phyloP scores from a whole-genome alignment of 2,329 filamentous ascomycete species.

The Colletotrichum cuscutae region DNA sequence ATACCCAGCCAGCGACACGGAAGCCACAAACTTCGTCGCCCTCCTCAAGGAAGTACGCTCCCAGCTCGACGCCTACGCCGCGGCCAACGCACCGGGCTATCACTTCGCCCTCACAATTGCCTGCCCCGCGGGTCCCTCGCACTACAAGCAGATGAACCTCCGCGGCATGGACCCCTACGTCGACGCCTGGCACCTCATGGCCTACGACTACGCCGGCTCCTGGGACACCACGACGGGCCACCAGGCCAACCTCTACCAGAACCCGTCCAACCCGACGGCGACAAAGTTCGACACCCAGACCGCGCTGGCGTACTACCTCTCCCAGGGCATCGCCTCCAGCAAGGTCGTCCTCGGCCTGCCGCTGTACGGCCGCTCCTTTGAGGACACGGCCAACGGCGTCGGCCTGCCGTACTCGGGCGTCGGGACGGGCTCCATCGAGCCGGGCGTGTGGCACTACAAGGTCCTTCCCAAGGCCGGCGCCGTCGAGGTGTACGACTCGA shows the following conservation, averaged over 20 bases:
- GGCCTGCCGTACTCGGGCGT: conserved; percentile 72
- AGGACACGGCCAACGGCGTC: conserved; percentile 69
- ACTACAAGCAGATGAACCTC: conserved; percentile 63
- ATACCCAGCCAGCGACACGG: conserved; percentile 52
- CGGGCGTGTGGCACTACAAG: conserved; percentile 79
- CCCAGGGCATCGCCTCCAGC: conserved; percentile 63
- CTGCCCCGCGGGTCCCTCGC: conserved; percentile 56
- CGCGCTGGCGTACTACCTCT: conserved; percentile 72
- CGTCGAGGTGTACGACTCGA: conserved; percentile 64
- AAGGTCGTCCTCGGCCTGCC: conserved; percentile 84
- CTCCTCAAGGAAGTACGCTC: conserved; percentile 55
- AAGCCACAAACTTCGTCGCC: conserved; percentile 54
- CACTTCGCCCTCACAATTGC: conserved; percentile 64
- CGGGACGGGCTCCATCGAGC: conserved; percentile 66
- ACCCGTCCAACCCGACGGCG: conserved; percentile 57
- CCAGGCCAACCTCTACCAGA: conserved; percentile 74
- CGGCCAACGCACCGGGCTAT: conserved; percentile 50
- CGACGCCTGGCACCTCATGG: conserved; percentile 72
- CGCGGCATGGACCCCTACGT: conserved; percentile 65
- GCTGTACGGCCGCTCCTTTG: conserved; percentile 82
- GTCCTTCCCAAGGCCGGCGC: conserved; percentile 72
- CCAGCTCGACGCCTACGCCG: conserved; percentile 56
- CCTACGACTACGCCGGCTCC: conserved; percentile 76
- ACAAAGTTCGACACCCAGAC: conserved; percentile 77
- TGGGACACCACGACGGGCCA: conserved; percentile 74